Evolutionary conservation across 441 rosid genomes (phyloP).

Genomic region (Croton setiger): DNA sequence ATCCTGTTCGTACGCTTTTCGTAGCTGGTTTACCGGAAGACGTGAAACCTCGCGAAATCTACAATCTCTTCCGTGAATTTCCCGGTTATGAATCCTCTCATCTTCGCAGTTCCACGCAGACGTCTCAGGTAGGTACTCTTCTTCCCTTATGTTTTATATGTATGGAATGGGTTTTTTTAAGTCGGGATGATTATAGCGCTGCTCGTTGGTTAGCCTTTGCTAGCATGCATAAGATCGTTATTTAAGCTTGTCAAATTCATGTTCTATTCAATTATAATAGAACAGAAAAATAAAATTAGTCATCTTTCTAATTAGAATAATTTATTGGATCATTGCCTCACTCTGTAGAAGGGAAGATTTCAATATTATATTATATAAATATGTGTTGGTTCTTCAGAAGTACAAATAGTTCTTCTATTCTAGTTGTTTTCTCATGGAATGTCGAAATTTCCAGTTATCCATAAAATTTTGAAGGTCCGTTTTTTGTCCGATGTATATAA

Average conservation of each 20-base stretch:
- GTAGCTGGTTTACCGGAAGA: slow-evolving; percentile 88
- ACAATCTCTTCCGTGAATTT: slow-evolving; percentile 79
- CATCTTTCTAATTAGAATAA: neutral
- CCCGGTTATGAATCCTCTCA: slow-evolving; percentile 87
- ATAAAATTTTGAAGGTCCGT: no score
- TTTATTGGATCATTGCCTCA: neutral
- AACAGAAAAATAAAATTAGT: neutral
- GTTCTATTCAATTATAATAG: neutral
- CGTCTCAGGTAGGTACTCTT: slow-evolving; percentile 46
- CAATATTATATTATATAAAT: neutral
- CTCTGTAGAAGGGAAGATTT: neutral
- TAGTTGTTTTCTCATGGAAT: no score
- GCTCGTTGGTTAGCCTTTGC: neutral
- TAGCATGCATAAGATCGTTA: neutral
- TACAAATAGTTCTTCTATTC: no score
- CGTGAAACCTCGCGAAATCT: slow-evolving; percentile 85
- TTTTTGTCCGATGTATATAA: no score
- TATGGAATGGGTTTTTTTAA: neutral
- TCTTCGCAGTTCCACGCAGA: slow-evolving; percentile 52
- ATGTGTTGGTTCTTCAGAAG: neutral
- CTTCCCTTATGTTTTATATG: neutral
- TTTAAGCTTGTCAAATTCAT: slow-evolving; percentile 5
- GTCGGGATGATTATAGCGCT: neutral
- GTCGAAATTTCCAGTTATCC: no score
- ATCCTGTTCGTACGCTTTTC: slow-evolving; percentile 78